Percentiles rank a stretch among this genome's conserved stretches.
These are phyloP conservation scores for Stagonosporopsis cucurbitacearum DNA, from an alignment of 2,329 filamentous ascomycete genomes.

Conservation along the genomic window DNA sequence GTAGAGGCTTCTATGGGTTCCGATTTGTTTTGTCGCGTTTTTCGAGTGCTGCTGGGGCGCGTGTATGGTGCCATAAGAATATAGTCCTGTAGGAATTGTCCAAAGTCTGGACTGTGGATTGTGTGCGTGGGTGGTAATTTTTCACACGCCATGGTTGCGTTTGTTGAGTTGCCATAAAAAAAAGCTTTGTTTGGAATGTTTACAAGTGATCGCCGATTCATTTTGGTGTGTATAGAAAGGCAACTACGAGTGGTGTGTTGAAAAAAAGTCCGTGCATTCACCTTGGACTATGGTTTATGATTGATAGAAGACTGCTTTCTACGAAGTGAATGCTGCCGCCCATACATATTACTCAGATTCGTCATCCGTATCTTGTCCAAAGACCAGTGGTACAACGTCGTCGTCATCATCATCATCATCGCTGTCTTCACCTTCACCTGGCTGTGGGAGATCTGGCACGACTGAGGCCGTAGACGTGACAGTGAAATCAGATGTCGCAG, in stretches of 20 bases:
- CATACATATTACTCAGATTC: constrained; percentile 34
- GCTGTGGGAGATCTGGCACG: constrained; percentile 24
- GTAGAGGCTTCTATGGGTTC: neutral
- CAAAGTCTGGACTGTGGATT: neutral
- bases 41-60: neutral
- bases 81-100: neutral
- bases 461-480: constrained; percentile 25
- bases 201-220: neutral
- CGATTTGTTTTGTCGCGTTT: neutral
- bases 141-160: neutral
- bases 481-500: constrained; percentile 26
- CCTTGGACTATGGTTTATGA: neutral
- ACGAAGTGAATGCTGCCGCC: neutral
- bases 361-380: constrained; percentile 47
- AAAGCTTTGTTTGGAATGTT: neutral
- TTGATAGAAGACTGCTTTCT: neutral
- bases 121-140: neutral
- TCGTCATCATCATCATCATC: constrained; percentile 41
- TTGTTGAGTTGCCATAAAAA: too few species aligned
- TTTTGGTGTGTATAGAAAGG: neutral
- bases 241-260: neutral
- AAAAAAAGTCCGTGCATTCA: constrained; percentile 4
- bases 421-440: constrained; percentile 22
- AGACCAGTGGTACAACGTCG: constrained; percentile 40
- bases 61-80: neutral